Evolutionary conservation across 129 eudicot species (phyloP).

Genomic region (Cynara cardunculus): DNA sequence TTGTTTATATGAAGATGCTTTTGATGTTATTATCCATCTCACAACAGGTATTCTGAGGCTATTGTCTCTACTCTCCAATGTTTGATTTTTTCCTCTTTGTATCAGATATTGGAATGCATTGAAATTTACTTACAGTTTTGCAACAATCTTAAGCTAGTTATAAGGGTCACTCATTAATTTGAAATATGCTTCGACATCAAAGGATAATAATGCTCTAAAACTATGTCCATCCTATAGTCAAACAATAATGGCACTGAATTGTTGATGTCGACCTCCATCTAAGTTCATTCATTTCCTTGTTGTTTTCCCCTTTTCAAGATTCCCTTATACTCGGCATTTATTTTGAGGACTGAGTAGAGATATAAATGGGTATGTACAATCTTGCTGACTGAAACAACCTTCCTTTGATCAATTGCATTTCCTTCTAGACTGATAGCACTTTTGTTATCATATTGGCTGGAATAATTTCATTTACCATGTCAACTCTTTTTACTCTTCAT

Average conservation of each 20-base stretch:
- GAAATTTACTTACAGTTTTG: not conserved
- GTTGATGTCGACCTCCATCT: not conserved
- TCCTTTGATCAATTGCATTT: not conserved
- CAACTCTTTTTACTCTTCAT: not conserved
- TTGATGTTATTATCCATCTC: conserved; percentile 44
- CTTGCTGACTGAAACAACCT: not conserved
- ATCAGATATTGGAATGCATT: not conserved
- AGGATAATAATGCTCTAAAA: not conserved
- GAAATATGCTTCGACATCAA: not conserved
- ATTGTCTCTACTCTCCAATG: conserved; percentile 24
- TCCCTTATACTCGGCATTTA: not conserved
- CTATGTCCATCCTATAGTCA: not conserved
- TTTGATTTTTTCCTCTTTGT: not conserved
- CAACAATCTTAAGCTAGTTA: not conserved
- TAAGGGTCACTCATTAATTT: not conserved
- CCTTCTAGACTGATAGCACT: not conserved
- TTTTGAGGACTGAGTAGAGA: not conserved
- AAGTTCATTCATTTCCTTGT: not conserved
- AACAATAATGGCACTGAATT: not conserved
- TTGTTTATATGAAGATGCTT: conserved; percentile 50
- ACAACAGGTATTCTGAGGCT: conserved; percentile 58
- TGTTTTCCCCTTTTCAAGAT: not conserved
- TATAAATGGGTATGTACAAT: not conserved
- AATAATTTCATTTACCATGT: not conserved
- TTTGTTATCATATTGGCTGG: not conserved